Conservation (phyloP, 805 yeast genomes). For the Candida boidinii region DNA sequence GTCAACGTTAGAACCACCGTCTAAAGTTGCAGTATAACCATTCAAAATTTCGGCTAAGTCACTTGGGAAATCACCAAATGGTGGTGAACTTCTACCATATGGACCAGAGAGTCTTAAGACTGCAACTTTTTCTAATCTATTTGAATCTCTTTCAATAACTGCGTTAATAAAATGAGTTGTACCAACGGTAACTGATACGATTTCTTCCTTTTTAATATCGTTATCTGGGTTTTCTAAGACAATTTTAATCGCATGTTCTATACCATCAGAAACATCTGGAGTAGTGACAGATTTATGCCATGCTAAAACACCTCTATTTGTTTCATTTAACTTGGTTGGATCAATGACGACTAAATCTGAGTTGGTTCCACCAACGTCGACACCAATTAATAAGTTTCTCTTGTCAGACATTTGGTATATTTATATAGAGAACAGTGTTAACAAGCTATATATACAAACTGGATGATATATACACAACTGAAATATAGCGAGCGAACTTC, state of each 20-base stretch:
- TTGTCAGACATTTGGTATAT: constrained; percentile 4
- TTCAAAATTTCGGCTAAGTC: constrained; percentile 26
- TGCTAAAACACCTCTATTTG: constrained; percentile 26
- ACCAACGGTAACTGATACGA: constrained; percentile 38
- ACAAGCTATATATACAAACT: no score
- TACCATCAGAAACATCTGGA: constrained; percentile 34
- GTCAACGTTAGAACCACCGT: constrained; percentile 36
- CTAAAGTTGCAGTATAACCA: constrained; percentile 27
- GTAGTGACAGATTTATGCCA: constrained; percentile 38
- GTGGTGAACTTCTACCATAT: constrained; percentile 27
- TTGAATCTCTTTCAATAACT: constrained; percentile 35
- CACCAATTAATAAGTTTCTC: constrained; percentile 27
- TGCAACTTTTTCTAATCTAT: constrained; percentile 34
- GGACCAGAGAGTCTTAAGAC: constrained; percentile 38
- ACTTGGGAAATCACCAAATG: constrained; percentile 37
- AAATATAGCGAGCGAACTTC: constrained; percentile 26
- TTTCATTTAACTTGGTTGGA: constrained; percentile 19
- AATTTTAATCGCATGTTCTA: constrained; percentile 26
- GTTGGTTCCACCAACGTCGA: constrained; percentile 46
- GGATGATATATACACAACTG: no score
- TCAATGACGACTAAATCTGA: constrained; percentile 39
- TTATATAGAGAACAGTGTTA: no score
- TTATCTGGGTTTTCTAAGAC: constrained; percentile 24
- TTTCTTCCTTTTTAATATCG: constrained; percentile 15
- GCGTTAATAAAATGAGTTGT: constrained; percentile 46